A percentile compares a stretch with the other conserved stretches of the same genome.
Evolutionary conservation across 345 rosid genomes (phyloP).

Genomic region (Salix exigua): DNA sequence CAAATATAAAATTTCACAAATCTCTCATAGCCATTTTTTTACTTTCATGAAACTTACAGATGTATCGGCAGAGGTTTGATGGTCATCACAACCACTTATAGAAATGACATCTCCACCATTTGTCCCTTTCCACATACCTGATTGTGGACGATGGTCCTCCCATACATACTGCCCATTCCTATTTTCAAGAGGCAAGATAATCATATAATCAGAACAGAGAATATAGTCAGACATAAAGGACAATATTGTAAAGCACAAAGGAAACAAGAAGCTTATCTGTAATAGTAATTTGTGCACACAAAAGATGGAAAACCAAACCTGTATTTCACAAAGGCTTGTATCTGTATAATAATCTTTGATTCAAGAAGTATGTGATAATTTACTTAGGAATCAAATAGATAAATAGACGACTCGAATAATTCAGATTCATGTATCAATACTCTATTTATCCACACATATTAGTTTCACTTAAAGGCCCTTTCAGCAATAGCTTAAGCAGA

Average conservation of each 20-base stretch:
- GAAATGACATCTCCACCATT: slow-evolving; percentile 85
- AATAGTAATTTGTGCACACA: not conserved
- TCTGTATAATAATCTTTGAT: not conserved
- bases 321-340: not conserved
- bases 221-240: not conserved
- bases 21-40: not conserved
- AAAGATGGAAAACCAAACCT: not conserved
- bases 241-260: not conserved
- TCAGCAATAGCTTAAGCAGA: not conserved
- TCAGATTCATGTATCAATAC: too few species aligned
- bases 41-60: slow-evolving; percentile 46
- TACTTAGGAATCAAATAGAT: not conserved
- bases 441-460: too few species aligned
- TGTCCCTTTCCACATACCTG: slow-evolving; percentile 84
- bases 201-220: not conserved
- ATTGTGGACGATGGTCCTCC: slow-evolving; percentile 86
- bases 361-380: not conserved
- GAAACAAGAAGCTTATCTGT: not conserved
- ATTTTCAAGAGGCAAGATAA: slow-evolving; percentile 1
- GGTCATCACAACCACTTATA: slow-evolving; percentile 83
- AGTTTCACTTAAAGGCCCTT: too few species aligned
- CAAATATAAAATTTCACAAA: not conserved
- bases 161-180: slow-evolving; percentile 69
- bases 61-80: slow-evolving; percentile 89
- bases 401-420: not conserved